Evolutionary conservation across 345 rosid species (phyloP), one percentile per base, ranked within the genome.

Genomic region (Adansonia digitata): DNA sequence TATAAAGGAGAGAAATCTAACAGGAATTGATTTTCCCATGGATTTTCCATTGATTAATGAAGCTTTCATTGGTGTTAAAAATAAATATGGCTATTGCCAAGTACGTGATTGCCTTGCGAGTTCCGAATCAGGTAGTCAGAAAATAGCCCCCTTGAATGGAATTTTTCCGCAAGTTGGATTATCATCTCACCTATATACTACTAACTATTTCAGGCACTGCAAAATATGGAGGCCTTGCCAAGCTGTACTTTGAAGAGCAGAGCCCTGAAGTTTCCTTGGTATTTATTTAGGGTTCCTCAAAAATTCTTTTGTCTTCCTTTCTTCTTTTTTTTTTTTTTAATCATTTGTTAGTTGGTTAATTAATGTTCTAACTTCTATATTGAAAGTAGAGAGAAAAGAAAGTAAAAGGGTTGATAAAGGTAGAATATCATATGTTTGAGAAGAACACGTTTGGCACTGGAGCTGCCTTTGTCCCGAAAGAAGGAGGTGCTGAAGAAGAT

Each of bases 201-300:
- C 2, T 37, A 0, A 12, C 12, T 8, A 34, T 61, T 37, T 61
- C 76, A 84, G 90, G 86, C 64, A 70, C 79, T 77, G 71, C 78
- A 26, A 89, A 83, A 74, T 87, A 72, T 73, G 88, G 88, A 83
- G 81, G 85, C 24, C 84, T 89, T 51, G 89, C 88, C 1, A 89
- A 89, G 76, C 72, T 87, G 39, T 77, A 81, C 71, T 81, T 89
- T 57, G 85, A 83, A n/a, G 84, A 80, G 56, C 66, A 62, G 0
- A 11, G 49, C 26, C n/a, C 48, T 15, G 20, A n/a, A 48, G 18
- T 40, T 55, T 68, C 66, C 49, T 26, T n/a, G 75, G 57, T 64
- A 70, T 43, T 63, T 24, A 10, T 5, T 24, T 59, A 60, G n/a
- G 22, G 37, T 27, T 63, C 48, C 46, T 64, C 22, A n/a, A 37